Evolutionary conservation across 495 filamentous ascomycete genomes (phyloP).

Genomic region (Podospora fimiseda): DNA sequence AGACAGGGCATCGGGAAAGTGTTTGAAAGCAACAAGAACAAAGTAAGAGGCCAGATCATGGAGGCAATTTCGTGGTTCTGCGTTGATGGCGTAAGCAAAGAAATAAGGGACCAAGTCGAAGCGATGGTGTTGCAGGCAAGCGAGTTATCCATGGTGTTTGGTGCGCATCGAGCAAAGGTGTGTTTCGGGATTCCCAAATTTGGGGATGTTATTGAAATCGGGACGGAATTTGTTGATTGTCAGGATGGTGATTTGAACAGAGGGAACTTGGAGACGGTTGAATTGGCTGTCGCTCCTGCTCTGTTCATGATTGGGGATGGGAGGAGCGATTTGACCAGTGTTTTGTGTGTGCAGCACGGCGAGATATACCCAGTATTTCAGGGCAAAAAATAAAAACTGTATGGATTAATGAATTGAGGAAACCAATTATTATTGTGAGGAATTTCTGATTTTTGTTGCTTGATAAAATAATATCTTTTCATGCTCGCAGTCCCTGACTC

Average conservation of each 20-base stretch:
- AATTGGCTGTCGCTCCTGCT: constrained; percentile 18
- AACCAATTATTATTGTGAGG: neutral
- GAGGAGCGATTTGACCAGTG: constrained; percentile 14
- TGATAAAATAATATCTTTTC: too few relatives aligned
- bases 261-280: constrained; percentile 13
- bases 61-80: constrained; percentile 6
- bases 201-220: constrained; percentile 17
- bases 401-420: neutral
- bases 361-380: constrained; percentile 18
- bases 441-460: neutral
- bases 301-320: constrained; percentile 22
- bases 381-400: neutral
- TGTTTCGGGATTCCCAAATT: constrained; percentile 7
- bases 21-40: constrained; percentile 2
- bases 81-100: neutral
- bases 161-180: constrained; percentile 17
- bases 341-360: constrained; percentile 9
- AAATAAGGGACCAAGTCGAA: constrained; percentile 13
- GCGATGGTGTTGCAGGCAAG: constrained; percentile 12
- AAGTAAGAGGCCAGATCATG: constrained; percentile 8
- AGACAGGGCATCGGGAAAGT: neutral
- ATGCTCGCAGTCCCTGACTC: too few relatives aligned
- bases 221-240: constrained; percentile 20
- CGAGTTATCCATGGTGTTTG: constrained; percentile 24
- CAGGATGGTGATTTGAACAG: constrained; percentile 13